Percentiles rank a stretch among this genome's conserved stretches.
These are phyloP conservation scores for Vanderwaltozyma tropicalis DNA, from an alignment of 805 yeast species.

Conservation along the genomic window DNA sequence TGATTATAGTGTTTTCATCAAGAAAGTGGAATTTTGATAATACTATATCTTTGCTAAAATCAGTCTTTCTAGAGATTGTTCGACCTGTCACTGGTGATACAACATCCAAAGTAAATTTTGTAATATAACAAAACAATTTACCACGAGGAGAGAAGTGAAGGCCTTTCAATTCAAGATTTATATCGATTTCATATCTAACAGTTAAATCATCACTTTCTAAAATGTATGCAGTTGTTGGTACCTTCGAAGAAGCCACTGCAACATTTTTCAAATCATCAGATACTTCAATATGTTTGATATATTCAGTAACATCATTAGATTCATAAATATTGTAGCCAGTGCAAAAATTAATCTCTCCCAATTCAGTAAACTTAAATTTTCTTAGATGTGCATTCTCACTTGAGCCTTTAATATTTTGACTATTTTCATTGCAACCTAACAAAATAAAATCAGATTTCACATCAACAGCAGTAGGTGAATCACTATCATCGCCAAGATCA, in stretches of 20 bases:
- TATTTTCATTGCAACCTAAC: constrained; percentile 66
- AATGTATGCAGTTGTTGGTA: constrained; percentile 53
- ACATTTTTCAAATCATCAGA: constrained; percentile 50
- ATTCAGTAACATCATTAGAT: too few relatives aligned
- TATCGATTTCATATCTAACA: constrained; percentile 41
- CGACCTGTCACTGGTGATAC: constrained; percentile 33
- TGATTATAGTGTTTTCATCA: constrained; percentile 26
- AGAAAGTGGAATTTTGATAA: constrained; percentile 30
- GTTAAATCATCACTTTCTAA: constrained; percentile 47
- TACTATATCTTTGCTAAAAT: constrained; percentile 23
- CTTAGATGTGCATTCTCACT: constrained; percentile 58
- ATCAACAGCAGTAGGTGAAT: constrained; percentile 80
- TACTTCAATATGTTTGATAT: too few relatives aligned
- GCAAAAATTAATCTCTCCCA: constrained; percentile 35
- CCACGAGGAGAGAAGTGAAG: constrained; percentile 59
- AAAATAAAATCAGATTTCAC: constrained; percentile 40
- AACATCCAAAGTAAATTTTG: constrained; percentile 38
- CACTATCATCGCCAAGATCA: constrained; percentile 51
- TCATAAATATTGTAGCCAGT: constrained; percentile 3
- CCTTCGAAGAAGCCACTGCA: constrained; percentile 55
- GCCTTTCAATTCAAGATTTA: constrained; percentile 50
- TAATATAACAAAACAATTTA: constrained; percentile 50
- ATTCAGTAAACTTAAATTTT: constrained; percentile 55
- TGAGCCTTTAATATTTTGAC: constrained; percentile 46
- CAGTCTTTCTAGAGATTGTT: constrained; percentile 27